Base-by-base conservation (phyloP, 2,329 filamentous ascomycete genomes). In the Colletotrichum salicis region DNA sequence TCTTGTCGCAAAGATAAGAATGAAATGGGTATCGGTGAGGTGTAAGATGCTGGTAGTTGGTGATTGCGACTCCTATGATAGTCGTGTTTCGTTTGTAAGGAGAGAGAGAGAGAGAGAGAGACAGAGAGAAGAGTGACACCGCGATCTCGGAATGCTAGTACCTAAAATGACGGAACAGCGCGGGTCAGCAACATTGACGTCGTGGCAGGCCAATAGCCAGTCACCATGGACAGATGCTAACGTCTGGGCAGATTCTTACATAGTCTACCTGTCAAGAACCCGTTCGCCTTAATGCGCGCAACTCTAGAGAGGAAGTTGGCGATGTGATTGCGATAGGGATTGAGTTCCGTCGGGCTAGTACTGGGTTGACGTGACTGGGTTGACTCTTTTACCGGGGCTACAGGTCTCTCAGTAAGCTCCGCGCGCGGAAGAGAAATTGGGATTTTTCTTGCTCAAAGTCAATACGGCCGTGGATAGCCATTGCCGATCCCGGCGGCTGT, bases 181-280 rank as follows among this genome's bases (percentile, higher is more conserved):
- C 73, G 71, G 69, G 74, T 75, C 73, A 77, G 74, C 74, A 75
- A 67, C 31, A 22, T 52, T 24, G 60, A 37, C 58, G 58, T 57
- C 27, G 33, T 52, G 70, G 41, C 41, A 60, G 29, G 45, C 7
- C 41, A n/a, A 45, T 29, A 48, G 54, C 56, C 65, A 66, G 69
- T 51, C 37, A 27, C 45, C 31, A 48, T 35, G 19, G 27, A 64
- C 22, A 51, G 27, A 41, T 51, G 35, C 27, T 29, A 33, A 15
- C 19, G 5, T 15, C 11, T 19, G 31, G 8, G 37, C 15, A 2
- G 33, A 56, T 19, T 24, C 65, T 72, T 72, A 72, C 70, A 71
- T 64, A 33, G 54, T 56, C 62, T 54, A 45, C 24, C 10, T 22
- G 31, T 31, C 45, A 29, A 64, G 12, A 66, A 11, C 48, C 27